A percentile compares a stretch with the other conserved stretches of the same genome.
These are phyloP conservation scores for Acarospora socialis DNA, from an alignment of 2,329 filamentous ascomycete species.

Conservation along the genomic window DNA sequence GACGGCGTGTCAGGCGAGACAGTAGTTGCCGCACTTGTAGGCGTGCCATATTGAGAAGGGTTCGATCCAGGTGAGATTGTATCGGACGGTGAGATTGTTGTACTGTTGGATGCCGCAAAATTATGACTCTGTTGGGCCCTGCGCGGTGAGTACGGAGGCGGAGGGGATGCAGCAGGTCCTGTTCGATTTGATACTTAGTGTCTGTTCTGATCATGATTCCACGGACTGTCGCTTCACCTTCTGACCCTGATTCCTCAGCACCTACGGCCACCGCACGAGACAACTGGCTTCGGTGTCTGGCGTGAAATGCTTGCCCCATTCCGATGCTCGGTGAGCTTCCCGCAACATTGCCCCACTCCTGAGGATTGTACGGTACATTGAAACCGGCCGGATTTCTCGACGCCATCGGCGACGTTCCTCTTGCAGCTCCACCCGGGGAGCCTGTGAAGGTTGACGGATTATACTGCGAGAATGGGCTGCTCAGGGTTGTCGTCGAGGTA, in stretches of 20 bases:
- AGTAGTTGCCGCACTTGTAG: conserved; percentile 13
- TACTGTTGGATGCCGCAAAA: background rate
- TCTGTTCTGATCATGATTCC: background rate
- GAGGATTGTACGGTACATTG: conserved; percentile 33
- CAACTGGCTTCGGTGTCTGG: conserved; percentile 19
- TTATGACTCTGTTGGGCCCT: conserved; percentile 5
- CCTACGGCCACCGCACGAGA: conserved; percentile 18
- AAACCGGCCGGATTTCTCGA: conserved; percentile 26
- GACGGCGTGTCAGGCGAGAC: conserved; percentile 12
- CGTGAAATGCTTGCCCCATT: conserved; percentile 19
- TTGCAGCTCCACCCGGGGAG: conserved; percentile 23
- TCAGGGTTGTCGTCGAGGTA: conserved; percentile 29
- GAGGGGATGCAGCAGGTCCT: conserved; percentile 14
- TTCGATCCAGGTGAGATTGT: conserved; percentile 11
- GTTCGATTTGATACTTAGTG: background rate
- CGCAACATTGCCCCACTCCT: conserved; percentile 32
- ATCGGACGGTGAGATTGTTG: conserved; percentile 11
- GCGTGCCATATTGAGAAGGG: conserved; percentile 10
- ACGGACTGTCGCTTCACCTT: conserved; percentile 8
- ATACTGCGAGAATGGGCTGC: conserved; percentile 28
- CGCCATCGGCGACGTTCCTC: conserved; percentile 29
- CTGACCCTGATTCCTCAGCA: conserved; percentile 12
- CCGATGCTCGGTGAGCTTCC: conserved; percentile 16
- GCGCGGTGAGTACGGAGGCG: conserved; percentile 14
- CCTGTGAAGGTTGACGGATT: conserved; percentile 23